Percentiles rank a stretch among this genome's conserved stretches.
Conservation (phyloP, 2,329 filamentous ascomycete genomes). For the Aspergillus terreus region DNA sequence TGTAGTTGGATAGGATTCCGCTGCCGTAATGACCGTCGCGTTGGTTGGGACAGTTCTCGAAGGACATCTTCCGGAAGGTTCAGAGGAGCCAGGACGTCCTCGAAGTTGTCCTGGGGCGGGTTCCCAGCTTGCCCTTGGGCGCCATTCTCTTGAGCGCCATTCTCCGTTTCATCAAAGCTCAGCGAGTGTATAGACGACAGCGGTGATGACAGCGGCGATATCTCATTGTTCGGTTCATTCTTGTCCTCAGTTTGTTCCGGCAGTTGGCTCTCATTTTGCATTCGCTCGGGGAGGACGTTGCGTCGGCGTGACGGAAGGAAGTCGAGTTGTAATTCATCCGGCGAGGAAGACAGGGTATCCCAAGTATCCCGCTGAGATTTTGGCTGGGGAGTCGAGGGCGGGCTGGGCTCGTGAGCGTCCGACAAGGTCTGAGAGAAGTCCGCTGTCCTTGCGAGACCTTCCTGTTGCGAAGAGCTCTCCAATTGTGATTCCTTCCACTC, state of each 20-base stretch:
- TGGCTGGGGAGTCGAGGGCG: constrained; percentile 12
- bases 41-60: constrained; percentile 21
- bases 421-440: constrained; percentile 5
- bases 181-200: constrained; percentile 27
- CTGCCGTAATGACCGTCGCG: constrained; percentile 37
- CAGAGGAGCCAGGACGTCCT: constrained; percentile 16
- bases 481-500: neutral
- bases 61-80: constrained; percentile 28
- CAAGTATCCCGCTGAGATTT: constrained; percentile 20
- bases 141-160: neutral
- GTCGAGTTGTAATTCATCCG: constrained; percentile 35
- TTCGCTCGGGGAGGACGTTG: constrained; percentile 5
- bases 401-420: constrained; percentile 2
- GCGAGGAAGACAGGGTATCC: constrained; percentile 31
- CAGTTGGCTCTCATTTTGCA: neutral
- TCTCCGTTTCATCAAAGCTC: constrained; percentile 3
- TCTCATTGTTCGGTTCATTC: constrained; percentile 15
- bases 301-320: constrained; percentile 14
- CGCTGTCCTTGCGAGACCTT: neutral
- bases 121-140: neutral
- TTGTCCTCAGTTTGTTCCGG: neutral
- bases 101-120: constrained; percentile 4
- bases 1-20: constrained; percentile 48
- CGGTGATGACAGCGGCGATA: constrained; percentile 37
- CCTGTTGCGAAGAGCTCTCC: neutral